These are phyloP conservation scores for Helminthosporium solani DNA, from an alignment of 2,329 filamentous ascomycete genomes.

Conservation along the genomic window DNA sequence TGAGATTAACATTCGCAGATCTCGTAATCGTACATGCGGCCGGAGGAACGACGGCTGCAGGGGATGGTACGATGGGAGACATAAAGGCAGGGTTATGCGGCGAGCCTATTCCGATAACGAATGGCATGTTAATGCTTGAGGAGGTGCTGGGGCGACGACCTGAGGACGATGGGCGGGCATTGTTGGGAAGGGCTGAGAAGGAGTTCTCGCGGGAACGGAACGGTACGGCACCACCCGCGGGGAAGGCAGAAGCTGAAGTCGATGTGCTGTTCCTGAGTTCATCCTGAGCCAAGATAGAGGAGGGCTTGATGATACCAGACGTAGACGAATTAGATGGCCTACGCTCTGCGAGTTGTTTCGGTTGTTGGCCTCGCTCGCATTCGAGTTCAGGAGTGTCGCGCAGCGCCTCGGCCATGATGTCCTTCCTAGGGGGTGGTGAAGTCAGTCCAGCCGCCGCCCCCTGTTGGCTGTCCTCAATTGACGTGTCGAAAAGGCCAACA, in stretches of 20 bases:
- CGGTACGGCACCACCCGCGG: slow-evolving; percentile 2
- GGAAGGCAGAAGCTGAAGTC: slow-evolving; percentile 1
- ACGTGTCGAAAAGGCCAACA: slow-evolving; percentile 24
- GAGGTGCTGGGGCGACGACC: slow-evolving; percentile 13
- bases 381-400: slow-evolving; percentile 11
- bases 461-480: neutral
- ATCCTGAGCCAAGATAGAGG: neutral
- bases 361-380: slow-evolving; percentile 2
- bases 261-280: slow-evolving; percentile 2
- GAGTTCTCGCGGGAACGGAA: slow-evolving; percentile 18
- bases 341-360: slow-evolving; percentile 1
- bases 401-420: slow-evolving; percentile 27
- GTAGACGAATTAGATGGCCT: slow-evolving; percentile 4
- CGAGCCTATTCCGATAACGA: slow-evolving; percentile 33
- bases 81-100: slow-evolving; percentile 33
- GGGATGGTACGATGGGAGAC: slow-evolving; percentile 8
- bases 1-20: slow-evolving; percentile 14
- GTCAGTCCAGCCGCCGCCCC: neutral
- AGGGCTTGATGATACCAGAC: neutral
- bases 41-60: slow-evolving; percentile 13
- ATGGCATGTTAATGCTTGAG: slow-evolving; percentile 25
- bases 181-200: slow-evolving; percentile 6
- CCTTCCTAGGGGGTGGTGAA: slow-evolving; percentile 15
- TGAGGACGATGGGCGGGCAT: neutral
- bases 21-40: slow-evolving; percentile 27